Evolutionary conservation across 805 yeast genomes (phyloP), one percentile per base, ranked within the genome.

Genomic region (Pichia californica): DNA sequence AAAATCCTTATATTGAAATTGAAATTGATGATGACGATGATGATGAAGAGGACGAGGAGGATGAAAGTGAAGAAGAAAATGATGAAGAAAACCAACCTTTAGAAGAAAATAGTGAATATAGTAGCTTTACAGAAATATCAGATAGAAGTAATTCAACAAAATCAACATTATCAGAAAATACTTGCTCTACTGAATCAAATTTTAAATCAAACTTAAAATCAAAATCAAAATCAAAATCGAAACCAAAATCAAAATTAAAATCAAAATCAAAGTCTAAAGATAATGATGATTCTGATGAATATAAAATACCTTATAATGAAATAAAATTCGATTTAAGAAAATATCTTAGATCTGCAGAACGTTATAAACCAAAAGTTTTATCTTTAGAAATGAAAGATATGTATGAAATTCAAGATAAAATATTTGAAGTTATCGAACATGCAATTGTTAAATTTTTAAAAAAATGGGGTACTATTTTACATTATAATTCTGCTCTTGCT

Each of bases 401-500:
- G 16, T 64, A 67, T 33, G 67, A 67, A 28, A 61, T 69, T 1
- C 85, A 79, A 54, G 69, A 68, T 44, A 70, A 71, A 45, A 69
- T 80, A n/a, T 69, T 82, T 38, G 70, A 71, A 20, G 64, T 69
- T 1, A 63, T 87, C 47, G 81, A 83, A 54, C 62, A 66, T 30
- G 71, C 95, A 6, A 74, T 88, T 14, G 55, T 70, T 35, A 72
- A 73, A 44, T 89, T 89, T 57, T 63, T 84, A 31, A 63, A 63
- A 26, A 86, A 86, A 64, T 88, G 95, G 95, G 89, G 93, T 7
- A 69, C 71, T 31, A 70, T 81, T 44, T 75, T 86, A 42, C 79
- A 79, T 52, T 89, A 89, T 58, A 93, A 87, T 60, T 72, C 82
- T 35, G 89, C 94, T 0, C 69, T 88, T 54, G 73, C 91, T 3